Base-by-base conservation (phyloP, 495 filamentous ascomycete genomes). In the Xylaria castorea region DNA sequence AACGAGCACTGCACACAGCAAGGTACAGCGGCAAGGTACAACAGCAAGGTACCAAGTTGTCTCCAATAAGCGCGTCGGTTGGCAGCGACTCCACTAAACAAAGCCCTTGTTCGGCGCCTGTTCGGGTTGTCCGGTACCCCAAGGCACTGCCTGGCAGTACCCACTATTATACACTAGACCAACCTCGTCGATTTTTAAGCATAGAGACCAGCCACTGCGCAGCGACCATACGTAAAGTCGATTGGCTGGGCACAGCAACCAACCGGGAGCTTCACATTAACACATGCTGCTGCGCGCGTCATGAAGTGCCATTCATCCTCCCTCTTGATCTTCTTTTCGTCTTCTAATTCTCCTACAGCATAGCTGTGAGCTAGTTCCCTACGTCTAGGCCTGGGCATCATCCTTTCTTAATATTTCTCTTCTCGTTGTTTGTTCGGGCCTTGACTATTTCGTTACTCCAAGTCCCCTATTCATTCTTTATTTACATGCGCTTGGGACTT, bases 31-130 rank as follows among this genome's bases (percentile, higher is more conserved):
- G 27, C 34, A 22, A 42, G 60, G 34, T 62, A 12, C 20, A 1
- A 11, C n/a, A 22, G 34, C 38, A 44, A 30, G 61, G 61, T 30
- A 44, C 20, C 9, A 8, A 32, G 3, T 44, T 8, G 38, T 9
- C 40, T 48, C 25, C 63, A 50, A 66, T 66, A 34, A 25, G 16
- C 63, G 38, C 63, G 63, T 50, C 46, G 46, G 76, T 78, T 78
- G 75, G 75, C 25, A 36, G 9, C 1, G 30, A 66, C 2, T 22
- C 76, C 76, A 75, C 71, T 76, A 72, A 76, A 78, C 76, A 76
- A 74, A 40, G 76, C 27, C 76, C 71, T 68, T 78, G 72, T 73
- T 67, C n/a, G 34, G 36, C 32, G 60, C 61, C 36, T 44, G 53
- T 57, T 57, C 53, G 63, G 40, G 22, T 48, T 34, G 63, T 20